phyloP scores from a whole-genome alignment of 2,329 filamentous ascomycete species.

The Penicillium palitans region DNA sequence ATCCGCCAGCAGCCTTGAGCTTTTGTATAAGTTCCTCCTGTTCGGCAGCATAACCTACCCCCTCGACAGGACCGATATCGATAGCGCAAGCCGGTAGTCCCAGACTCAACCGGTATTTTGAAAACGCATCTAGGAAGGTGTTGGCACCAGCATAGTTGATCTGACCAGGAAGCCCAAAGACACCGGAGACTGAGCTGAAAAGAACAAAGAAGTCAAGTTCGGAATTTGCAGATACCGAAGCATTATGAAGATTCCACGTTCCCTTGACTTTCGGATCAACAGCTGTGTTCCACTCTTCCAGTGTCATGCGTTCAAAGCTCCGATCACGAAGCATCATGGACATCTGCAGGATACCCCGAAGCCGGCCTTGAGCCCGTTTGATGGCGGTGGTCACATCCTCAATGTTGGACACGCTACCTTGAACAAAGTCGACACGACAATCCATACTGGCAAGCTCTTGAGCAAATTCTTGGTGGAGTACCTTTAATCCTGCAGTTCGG shows the following conservation, averaged over 20 bases:
- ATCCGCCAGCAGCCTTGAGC: not conserved
- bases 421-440: slow-evolving; percentile 20
- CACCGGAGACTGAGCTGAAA: slow-evolving; percentile 37
- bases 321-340: slow-evolving; percentile 28
- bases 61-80: slow-evolving; percentile 5
- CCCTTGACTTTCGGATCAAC: slow-evolving; percentile 24
- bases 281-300: slow-evolving; percentile 13
- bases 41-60: slow-evolving; percentile 3
- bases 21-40: not conserved
- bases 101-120: not conserved
- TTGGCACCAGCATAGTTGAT: slow-evolving; percentile 42
- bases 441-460: slow-evolving; percentile 27
- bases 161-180: slow-evolving; percentile 33
- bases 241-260: slow-evolving; percentile 21
- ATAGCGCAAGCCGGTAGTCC: not conserved
- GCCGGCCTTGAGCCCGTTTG: slow-evolving; percentile 9
- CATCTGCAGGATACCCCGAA: slow-evolving; percentile 28
- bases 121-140: slow-evolving; percentile 35
- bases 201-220: slow-evolving; percentile 47
- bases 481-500: slow-evolving; percentile 25
- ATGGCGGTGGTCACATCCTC: slow-evolving; percentile 22
- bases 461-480: slow-evolving; percentile 18
- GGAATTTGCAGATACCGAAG: not conserved
- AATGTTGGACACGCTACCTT: slow-evolving; percentile 22
- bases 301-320: slow-evolving; percentile 10